These are phyloP conservation scores for Xylariaceae sp. DNA, from an alignment of 2,329 filamentous ascomycete genomes.

Conservation along the genomic window DNA sequence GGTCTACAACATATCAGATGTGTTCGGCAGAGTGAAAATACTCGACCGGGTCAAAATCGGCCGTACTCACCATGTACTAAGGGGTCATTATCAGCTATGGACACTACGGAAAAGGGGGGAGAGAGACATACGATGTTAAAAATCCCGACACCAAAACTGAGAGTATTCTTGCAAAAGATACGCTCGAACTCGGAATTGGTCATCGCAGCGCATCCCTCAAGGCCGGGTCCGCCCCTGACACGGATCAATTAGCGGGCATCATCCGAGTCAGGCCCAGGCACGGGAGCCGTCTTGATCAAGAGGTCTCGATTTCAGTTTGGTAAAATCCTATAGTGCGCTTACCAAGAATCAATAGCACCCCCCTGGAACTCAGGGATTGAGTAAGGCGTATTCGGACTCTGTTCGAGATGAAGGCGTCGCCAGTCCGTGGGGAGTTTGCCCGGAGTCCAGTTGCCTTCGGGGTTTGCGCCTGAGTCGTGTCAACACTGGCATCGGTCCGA, in stretches of 20 bases:
- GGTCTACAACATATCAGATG: conserved; percentile 36
- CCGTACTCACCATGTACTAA: conserved; percentile 10
- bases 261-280: conserved; percentile 38
- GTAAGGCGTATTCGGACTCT: conserved; percentile 22
- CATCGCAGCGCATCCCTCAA: conserved; percentile 57
- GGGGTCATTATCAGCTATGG: too few relatives aligned
- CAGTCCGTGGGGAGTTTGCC: conserved; percentile 12
- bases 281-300: too few relatives aligned
- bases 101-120: conserved; percentile 38
- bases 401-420: conserved; percentile 18
- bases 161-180: conserved; percentile 72
- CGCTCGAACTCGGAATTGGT: conserved; percentile 51
- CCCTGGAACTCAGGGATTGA: conserved; percentile 54
- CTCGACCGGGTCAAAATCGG: not conserved
- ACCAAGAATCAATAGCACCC: conserved; percentile 36
- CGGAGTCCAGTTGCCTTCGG: conserved; percentile 22
- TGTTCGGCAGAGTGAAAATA: not conserved
- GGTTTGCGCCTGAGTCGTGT: conserved; percentile 40
- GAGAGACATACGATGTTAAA: conserved; percentile 49
- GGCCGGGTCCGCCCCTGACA: conserved; percentile 67
- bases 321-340: not conserved
- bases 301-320: too few relatives aligned
- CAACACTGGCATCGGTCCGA: not conserved
- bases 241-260: conserved; percentile 57
- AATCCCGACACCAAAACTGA: conserved; percentile 48